phyloP scores from a whole-genome alignment of 805 yeast genomes.

The Metschnikowia gruessii region DNA sequence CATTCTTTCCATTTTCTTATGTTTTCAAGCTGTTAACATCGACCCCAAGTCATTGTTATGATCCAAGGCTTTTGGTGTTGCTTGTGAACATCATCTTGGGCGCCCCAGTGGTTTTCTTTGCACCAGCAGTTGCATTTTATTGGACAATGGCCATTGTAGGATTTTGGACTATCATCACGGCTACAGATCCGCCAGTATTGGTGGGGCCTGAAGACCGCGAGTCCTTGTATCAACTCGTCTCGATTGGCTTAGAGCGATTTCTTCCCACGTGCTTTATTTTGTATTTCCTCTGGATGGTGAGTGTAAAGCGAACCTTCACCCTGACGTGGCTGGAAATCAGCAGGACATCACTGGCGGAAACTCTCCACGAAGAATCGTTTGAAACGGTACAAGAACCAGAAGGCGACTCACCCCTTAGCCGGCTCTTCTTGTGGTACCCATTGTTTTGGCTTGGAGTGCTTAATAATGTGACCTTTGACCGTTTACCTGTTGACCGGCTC shows the following conservation, averaged over 20 bases:
- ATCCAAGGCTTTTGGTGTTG: constrained; percentile 60
- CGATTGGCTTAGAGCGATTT: constrained; percentile 69
- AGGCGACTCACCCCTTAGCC: constrained; percentile 37
- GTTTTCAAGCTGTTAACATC: constrained; percentile 47
- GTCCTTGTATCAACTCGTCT: constrained; percentile 57
- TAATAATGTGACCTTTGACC: constrained; percentile 84
- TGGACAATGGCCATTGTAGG: constrained; percentile 65
- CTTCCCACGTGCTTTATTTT: constrained; percentile 72
- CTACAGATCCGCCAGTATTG: constrained; percentile 74
- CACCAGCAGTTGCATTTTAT: constrained; percentile 42
- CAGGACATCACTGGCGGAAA: constrained; percentile 6
- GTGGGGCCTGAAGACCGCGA: constrained; percentile 54
- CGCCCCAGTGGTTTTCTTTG: constrained; percentile 54
- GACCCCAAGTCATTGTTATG: constrained; percentile 54
- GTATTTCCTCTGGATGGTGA: constrained; percentile 63
- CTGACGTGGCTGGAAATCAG: not conserved
- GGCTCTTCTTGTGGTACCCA: constrained; percentile 67
- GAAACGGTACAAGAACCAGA: not conserved
- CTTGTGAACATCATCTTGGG: constrained; percentile 61
- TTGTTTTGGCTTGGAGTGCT: constrained; percentile 80
- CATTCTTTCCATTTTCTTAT: constrained; percentile 75
- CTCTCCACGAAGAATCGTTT: not conserved
- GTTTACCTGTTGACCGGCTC: constrained; percentile 83
- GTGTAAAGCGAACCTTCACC: constrained; percentile 49
- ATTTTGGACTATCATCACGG: constrained; percentile 77